phyloP scores from a whole-genome alignment of 495 filamentous ascomycete species.

The Aspergillus cavernicola region DNA sequence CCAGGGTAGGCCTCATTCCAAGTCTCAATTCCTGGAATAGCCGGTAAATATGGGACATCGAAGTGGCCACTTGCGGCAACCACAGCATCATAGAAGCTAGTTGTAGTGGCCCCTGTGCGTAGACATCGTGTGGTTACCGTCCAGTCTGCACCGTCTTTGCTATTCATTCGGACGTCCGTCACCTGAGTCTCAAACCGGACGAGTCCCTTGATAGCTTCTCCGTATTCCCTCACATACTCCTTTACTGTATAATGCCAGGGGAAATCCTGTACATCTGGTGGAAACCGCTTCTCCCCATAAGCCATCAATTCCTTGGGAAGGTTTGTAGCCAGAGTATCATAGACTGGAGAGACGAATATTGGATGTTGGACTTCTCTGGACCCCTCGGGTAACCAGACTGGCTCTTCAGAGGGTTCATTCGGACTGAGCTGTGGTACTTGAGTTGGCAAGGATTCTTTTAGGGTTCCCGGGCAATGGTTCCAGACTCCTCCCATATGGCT shows the following conservation, averaged over 20 bases:
- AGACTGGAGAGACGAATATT: conserved; percentile 67
- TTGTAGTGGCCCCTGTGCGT: conserved; percentile 29
- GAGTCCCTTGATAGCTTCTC: conserved; percentile 52
- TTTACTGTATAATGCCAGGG: conserved; percentile 64
- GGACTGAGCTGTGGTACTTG: conserved; percentile 44
- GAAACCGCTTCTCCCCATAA: conserved; percentile 69
- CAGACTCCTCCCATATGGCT: conserved; percentile 73
- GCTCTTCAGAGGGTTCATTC: conserved; percentile 36
- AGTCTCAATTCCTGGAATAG: conserved; percentile 51
- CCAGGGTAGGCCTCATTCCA: conserved; percentile 60
- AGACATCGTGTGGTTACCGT: conserved; percentile 51
- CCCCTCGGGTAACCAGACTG: conserved; percentile 34
- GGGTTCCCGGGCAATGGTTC: conserved; percentile 53
- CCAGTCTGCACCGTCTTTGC: conserved; percentile 37
- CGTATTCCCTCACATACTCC: conserved; percentile 72
- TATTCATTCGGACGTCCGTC: conserved; percentile 37
- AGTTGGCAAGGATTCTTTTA: conserved; percentile 25
- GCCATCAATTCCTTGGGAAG: conserved; percentile 80
- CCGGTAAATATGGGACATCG: conserved; percentile 65
- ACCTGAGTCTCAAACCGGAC: conserved; percentile 60
- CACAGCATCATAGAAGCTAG: conserved; percentile 62
- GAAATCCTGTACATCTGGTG: conserved; percentile 61
- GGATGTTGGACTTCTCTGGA: conserved; percentile 25
- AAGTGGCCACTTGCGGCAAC: conserved; percentile 85
- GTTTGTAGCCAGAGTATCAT: conserved; percentile 79